phyloP scores from a whole-genome alignment of 352 stramenopile species.

The Globisporangium radiosum region DNA sequence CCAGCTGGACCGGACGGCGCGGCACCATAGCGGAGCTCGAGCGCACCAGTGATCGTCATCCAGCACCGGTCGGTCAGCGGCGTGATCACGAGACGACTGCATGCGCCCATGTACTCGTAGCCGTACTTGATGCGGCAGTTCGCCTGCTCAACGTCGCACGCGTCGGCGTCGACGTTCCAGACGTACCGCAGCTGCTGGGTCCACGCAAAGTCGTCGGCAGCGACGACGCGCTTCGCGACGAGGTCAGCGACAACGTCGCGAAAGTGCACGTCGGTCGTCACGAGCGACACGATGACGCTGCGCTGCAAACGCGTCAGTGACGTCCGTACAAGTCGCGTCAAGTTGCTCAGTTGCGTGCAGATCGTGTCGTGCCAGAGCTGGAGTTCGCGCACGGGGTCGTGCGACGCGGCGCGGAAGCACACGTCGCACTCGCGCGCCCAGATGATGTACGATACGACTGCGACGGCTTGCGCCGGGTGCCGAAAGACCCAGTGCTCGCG shows the following conservation, averaged over 20 bases:
- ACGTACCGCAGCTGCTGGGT: conserved; percentile 73
- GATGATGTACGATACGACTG: conserved; percentile 87
- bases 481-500: conserved; percentile 82
- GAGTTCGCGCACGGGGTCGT: conserved; percentile 46
- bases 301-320: conserved; percentile 49
- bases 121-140: conserved; percentile 79
- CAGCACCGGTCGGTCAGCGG: conserved; percentile 91
- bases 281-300: conserved; percentile 52
- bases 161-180: conserved; percentile 59
- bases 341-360: conserved; percentile 51
- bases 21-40: conserved; percentile 85
- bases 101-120: conserved; percentile 91
- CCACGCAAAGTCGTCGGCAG: conserved; percentile 64
- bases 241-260: conserved; percentile 72
- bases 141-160: conserved; percentile 49
- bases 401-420: conserved; percentile 45
- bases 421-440: conserved; percentile 68
- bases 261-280: conserved; percentile 76
- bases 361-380: conserved; percentile 64
- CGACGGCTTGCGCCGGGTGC: conserved; percentile 88
- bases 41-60: conserved; percentile 89
- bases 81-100: conserved; percentile 89
- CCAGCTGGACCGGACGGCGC: conserved; percentile 85
- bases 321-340: conserved; percentile 60
- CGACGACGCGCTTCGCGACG: conserved; percentile 36